Percentiles rank a stretch among this genome's conserved stretches.
These are phyloP conservation scores for Hygrocybe coccinea DNA, from an alignment of 768 basidiomycete species.

Conservation along the genomic window DNA sequence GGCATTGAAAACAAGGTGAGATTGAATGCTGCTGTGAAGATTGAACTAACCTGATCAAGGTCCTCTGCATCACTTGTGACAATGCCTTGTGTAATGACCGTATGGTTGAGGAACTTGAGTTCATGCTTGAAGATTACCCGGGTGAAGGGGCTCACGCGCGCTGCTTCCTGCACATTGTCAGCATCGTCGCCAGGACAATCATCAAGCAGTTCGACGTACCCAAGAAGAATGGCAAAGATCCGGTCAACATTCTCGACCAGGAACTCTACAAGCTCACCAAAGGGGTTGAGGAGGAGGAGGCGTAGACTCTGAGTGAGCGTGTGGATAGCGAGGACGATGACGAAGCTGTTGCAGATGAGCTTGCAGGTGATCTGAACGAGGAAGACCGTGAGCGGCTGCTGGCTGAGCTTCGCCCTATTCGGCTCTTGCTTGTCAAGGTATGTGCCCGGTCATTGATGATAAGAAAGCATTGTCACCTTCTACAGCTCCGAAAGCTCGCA, in stretches of 20 bases:
- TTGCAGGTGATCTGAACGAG: not conserved
- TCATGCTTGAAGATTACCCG: slow-evolving; percentile 16
- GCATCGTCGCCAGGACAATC: slow-evolving; percentile 32
- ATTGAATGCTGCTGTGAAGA: slow-evolving; percentile 2
- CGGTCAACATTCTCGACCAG: not conserved
- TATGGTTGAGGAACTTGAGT: slow-evolving; percentile 27
- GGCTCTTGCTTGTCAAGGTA: slow-evolving; percentile 10
- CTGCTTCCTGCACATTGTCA: slow-evolving; percentile 39
- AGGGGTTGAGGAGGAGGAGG: not conserved
- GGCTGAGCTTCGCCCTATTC: not conserved
- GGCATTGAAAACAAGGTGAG: slow-evolving; percentile 32
- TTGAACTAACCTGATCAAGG: slow-evolving; percentile 12
- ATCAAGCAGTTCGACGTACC: slow-evolving; percentile 32
- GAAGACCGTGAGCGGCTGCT: not conserved
- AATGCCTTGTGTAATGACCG: slow-evolving; percentile 34
- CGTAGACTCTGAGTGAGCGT: not conserved
- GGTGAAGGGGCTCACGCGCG: slow-evolving; percentile 21
- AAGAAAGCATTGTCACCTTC: not conserved
- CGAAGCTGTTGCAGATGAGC: slow-evolving; percentile 5
- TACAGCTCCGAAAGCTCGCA: slow-evolving; percentile 19
- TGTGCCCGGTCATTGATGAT: not conserved
- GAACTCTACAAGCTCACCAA: not conserved
- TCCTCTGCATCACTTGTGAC: slow-evolving; percentile 32
- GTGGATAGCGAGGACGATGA: slow-evolving; percentile 3
- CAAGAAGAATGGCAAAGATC: not conserved